phyloP scores from a whole-genome alignment of 225 moss, liverwort and hornwort genomes.

The Bryum argenteum region DNA sequence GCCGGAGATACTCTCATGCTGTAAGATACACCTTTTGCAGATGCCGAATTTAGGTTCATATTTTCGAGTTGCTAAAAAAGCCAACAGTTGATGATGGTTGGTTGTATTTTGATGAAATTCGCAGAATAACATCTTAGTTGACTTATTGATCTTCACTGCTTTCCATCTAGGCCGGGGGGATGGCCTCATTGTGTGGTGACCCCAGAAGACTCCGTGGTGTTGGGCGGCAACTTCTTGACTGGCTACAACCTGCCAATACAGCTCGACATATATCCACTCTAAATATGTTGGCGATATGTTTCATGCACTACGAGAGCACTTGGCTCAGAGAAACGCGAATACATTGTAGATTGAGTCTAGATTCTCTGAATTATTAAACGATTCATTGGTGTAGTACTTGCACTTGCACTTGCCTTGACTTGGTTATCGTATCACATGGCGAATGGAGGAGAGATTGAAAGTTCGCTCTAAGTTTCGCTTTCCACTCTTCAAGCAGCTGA shows the following conservation, averaged over 20 bases:
- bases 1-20: slow-evolving; percentile 71
- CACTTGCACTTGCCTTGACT: slow-evolving; percentile 40
- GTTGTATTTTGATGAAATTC: neutral
- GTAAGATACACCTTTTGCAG: slow-evolving; percentile 36
- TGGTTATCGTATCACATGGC: slow-evolving; percentile 53
- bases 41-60: neutral
- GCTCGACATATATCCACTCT: slow-evolving; percentile 71
- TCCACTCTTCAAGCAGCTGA: slow-evolving; percentile 70
- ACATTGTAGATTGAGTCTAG: too few relatives aligned
- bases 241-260: slow-evolving; percentile 72
- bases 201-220: slow-evolving; percentile 67
- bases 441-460: slow-evolving; percentile 82
- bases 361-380: neutral
- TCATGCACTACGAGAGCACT: slow-evolving; percentile 18
- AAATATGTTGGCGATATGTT: neutral
- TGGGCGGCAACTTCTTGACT: slow-evolving; percentile 72
- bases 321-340: neutral
- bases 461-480: slow-evolving; percentile 70
- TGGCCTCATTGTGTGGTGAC: slow-evolving; percentile 82
- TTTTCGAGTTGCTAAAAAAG: neutral
- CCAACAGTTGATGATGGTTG: neutral
- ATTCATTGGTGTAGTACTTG: slow-evolving; percentile 6
- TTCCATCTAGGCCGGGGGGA: slow-evolving; percentile 60
- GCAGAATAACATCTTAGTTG: slow-evolving; percentile 13
- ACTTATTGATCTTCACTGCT: slow-evolving; percentile 21